Conservation (phyloP, 2,329 filamentous ascomycete species). For the Fusarium musae region DNA sequence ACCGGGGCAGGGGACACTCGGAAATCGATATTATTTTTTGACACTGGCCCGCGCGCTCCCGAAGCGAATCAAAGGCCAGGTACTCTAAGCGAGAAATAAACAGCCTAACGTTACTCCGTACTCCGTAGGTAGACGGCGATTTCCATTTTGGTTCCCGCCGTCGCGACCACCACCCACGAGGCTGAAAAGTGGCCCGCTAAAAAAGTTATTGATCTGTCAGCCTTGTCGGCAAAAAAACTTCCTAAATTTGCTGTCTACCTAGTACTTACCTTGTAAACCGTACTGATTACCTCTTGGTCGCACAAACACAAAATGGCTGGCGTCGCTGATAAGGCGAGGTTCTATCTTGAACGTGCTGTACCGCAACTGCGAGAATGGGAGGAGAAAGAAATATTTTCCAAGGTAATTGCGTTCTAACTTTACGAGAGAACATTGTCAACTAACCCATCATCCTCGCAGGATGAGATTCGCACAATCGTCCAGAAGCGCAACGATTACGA, state of each 20-base stretch:
- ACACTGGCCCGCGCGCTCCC: conserved; percentile 35
- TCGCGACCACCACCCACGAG: conserved; percentile 13
- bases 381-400: conserved; percentile 88
- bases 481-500: conserved; percentile 94
- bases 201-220: conserved; percentile 29
- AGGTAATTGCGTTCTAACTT: conserved; percentile 60
- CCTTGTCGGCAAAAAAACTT: conserved; percentile 40
- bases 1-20: conserved; percentile 14
- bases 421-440: not conserved
- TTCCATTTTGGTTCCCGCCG: not conserved
- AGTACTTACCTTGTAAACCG: not conserved
- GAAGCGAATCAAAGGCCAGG: conserved; percentile 21
- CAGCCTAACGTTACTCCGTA: not conserved
- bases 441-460: conserved; percentile 58
- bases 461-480: conserved; percentile 90
- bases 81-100: not conserved
- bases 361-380: conserved; percentile 93
- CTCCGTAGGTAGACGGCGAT: not conserved
- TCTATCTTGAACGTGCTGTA: conserved; percentile 91
- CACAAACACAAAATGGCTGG: conserved; percentile 70
- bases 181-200: conserved; percentile 33
- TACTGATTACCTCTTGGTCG: conserved; percentile 6
- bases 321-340: conserved; percentile 92
- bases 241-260: not conserved
- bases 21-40: conserved; percentile 34